Conservation (phyloP, 2,329 filamentous ascomycete genomes). For the Calonectria pseudoturangicola region DNA sequence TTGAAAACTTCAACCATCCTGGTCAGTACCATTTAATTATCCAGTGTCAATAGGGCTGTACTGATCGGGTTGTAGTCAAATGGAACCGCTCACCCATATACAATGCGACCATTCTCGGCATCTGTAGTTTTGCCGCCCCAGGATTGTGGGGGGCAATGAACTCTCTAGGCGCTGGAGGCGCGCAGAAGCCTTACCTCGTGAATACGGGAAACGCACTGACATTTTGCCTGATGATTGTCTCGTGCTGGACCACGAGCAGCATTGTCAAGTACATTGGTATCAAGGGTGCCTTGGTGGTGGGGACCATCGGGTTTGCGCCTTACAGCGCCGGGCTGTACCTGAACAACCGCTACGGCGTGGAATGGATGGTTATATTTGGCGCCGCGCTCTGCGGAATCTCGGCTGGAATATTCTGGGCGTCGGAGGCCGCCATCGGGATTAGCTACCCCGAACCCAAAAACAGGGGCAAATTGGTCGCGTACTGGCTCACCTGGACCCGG, state of each 20-base stretch:
- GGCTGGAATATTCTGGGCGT: conserved; percentile 61
- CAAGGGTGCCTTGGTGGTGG: conserved; percentile 63
- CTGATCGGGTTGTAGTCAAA: conserved; percentile 40
- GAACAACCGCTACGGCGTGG: conserved; percentile 65
- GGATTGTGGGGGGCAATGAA: conserved; percentile 57
- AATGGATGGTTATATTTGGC: conserved; percentile 67
- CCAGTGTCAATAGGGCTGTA: not conserved
- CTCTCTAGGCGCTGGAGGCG: conserved; percentile 64
- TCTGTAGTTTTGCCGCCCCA: conserved; percentile 55
- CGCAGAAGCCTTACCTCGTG: conserved; percentile 77
- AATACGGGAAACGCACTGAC: conserved; percentile 74
- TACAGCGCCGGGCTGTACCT: conserved; percentile 66
- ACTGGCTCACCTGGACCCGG: conserved; percentile 78
- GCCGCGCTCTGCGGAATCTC: conserved; percentile 64
- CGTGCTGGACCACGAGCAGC: conserved; percentile 69
- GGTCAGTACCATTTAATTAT: conserved; percentile 5
- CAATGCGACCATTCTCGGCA: conserved; percentile 55
- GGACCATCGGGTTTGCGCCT: conserved; percentile 65
- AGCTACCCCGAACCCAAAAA: conserved; percentile 80
- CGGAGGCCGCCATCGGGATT: conserved; percentile 64
- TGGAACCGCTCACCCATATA: conserved; percentile 55
- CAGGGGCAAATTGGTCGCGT: conserved; percentile 75
- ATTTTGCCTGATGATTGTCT: conserved; percentile 67
- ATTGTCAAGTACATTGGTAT: conserved; percentile 53
- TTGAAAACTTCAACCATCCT: conserved; percentile 17